Evolutionary conservation across 2,329 filamentous ascomycete species (phyloP).

Genomic region (Seiridium cupressi): DNA sequence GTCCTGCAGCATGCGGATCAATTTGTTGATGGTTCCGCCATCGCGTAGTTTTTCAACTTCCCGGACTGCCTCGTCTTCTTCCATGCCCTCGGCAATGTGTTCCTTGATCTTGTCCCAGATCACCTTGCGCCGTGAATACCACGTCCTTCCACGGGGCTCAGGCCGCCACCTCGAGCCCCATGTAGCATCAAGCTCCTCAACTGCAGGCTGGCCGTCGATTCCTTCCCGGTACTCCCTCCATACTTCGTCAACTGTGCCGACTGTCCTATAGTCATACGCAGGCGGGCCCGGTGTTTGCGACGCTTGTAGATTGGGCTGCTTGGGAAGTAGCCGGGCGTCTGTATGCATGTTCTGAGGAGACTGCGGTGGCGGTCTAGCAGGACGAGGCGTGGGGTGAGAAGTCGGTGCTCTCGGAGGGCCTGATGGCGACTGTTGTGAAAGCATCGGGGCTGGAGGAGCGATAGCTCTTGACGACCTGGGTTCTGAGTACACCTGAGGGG

Average conservation of each 20-base stretch:
- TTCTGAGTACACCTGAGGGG: constrained; percentile 1
- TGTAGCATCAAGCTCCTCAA: constrained; percentile 31
- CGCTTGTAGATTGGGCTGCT: constrained; percentile 19
- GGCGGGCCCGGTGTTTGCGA: constrained; percentile 28
- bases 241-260: constrained; percentile 33
- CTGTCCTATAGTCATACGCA: constrained; percentile 30
- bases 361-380: constrained; percentile 21
- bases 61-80: constrained; percentile 30
- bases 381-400: constrained; percentile 21
- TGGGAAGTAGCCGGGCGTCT: constrained; percentile 20
- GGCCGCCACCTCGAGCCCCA: constrained; percentile 37
- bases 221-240: constrained; percentile 36
- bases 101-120: constrained; percentile 38
- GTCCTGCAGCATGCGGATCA: constrained; percentile 33
- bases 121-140: constrained; percentile 36
- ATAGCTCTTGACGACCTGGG: background rate
- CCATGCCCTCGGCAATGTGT: constrained; percentile 31
- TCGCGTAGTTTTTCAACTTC: constrained; percentile 34
- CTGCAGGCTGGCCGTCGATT: constrained; percentile 32
- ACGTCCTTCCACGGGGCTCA: constrained; percentile 33
- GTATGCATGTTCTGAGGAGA: constrained; percentile 21
- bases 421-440: constrained; percentile 10
- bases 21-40: constrained; percentile 34
- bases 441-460: background rate
- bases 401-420: constrained; percentile 17